Evolutionary conservation across 2,329 filamentous ascomycete genomes (phyloP), one percentile per base, ranked within the genome.

Genomic region (Seiridium unicorne): DNA sequence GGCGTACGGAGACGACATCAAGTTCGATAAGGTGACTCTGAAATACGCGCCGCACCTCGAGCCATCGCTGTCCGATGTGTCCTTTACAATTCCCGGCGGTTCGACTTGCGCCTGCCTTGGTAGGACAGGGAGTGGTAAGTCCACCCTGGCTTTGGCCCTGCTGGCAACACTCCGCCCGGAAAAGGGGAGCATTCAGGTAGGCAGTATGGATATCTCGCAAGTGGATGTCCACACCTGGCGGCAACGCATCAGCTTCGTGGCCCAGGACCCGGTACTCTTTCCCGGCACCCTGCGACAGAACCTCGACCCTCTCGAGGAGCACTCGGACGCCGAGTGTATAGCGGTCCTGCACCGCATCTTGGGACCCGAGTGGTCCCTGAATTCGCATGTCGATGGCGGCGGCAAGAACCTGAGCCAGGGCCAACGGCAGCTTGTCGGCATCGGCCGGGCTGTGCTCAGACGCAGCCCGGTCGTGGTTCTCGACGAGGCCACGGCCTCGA

Each of bases 51-150:
- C 89, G 1, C 84, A 90, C 61, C 84, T 96, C 0, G 90, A 93
- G 0, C 88, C 90, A 0, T 90, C 92, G 0, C 76, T 97, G 1
- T 77, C 80, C 6, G 79, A 88, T 49, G 80, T 96, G 35, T 86
- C 84, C 0, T 87, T 97, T 62, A 84, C 81, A 1, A 92, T 97
- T 57, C 90, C 90, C 0, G 83, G 83, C 3, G 83, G 84, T 1
- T 78, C 83, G 7, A 86, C 83, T 0, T 85, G 85, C 44, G 84
- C 84, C 0, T 85, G 97, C 5, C 88, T 94, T 1, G 93, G 93
- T 1, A 87, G 93, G 42, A 97, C 93, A 0, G 89, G 91, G 0
- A 95, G 91, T 0, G 93, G 93, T 13, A 97, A 97, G 75, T 93
- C 89, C 35, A 97, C 93, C 0, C 77, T 88, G 2, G 85, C 85